Percentiles rank a stretch among this genome's conserved stretches.
phyloP scores from a whole-genome alignment of 1,284 basidiomycete species.

The Melampsora americana region DNA sequence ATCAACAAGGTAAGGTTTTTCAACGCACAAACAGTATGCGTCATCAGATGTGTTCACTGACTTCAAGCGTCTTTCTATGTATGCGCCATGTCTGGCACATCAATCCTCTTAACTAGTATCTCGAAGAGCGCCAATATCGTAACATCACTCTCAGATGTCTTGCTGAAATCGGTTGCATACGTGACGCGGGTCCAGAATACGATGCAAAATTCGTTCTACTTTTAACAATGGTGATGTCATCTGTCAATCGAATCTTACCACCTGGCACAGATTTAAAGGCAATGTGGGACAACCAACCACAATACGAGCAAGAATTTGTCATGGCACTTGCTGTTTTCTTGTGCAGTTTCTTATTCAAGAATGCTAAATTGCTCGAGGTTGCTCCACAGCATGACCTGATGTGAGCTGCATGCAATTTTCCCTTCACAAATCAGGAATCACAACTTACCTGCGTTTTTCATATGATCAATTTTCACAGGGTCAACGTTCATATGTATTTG shows the following conservation, averaged over 20 bases:
- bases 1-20: slow-evolving; percentile 55
- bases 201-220: slow-evolving; percentile 96
- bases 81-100: neutral
- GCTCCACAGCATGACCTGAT: slow-evolving; percentile 87
- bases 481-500: slow-evolving; percentile 97
- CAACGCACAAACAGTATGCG: neutral
- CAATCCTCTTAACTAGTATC: slow-evolving; percentile 64
- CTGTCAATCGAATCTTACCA: slow-evolving; percentile 94
- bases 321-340: slow-evolving; percentile 96
- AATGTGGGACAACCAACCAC: slow-evolving; percentile 84
- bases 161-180: slow-evolving; percentile 82
- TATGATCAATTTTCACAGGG: slow-evolving; percentile 12
- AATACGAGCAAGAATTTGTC: slow-evolving; percentile 93
- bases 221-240: slow-evolving; percentile 97
- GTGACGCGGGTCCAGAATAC: slow-evolving; percentile 96
- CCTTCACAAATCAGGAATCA: neutral
- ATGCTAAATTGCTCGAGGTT: slow-evolving; percentile 82
- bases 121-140: slow-evolving; percentile 94
- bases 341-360: slow-evolving; percentile 81
- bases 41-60: no score
- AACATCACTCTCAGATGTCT: slow-evolving; percentile 97
- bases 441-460: neutral
- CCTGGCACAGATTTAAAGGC: slow-evolving; percentile 82
- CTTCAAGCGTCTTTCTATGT: neutral
- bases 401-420: slow-evolving; percentile 50